Base-by-base conservation (phyloP, 805 yeast genomes). In the Barnettozyma salicaria region DNA sequence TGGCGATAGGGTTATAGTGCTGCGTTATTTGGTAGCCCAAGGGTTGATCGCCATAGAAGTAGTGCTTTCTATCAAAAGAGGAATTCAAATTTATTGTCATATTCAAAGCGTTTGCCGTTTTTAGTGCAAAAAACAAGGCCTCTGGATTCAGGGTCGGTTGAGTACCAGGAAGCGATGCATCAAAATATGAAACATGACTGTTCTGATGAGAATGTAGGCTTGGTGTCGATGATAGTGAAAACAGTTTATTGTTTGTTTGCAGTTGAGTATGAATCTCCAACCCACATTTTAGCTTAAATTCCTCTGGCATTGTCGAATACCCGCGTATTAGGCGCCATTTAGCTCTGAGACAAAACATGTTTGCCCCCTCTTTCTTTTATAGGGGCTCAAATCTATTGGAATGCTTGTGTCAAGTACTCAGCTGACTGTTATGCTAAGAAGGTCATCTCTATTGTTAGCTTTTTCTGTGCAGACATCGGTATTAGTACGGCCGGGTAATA, bases 1-100 rank as follows among this genome's bases (percentile, higher is more conserved):
- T 64, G 2, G 96, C 92, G 32, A 85, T 65, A 1, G 97, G 97
- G 24, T 70, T 69, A 55, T 73, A 86, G 53, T 77, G 84, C 60
- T 92, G 98, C 0, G 98, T 92, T 34, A 92, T 82, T 57, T 92
- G 98, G 60, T 88, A 92, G 1, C 98, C 98, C 36, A 83, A 61
- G 0, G 98, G 98, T 56, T 92, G 97, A 58, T 92, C 98, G 1
- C 89, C 90, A 58, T 92, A 92, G 59, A 92, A 88, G 58, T 92
- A 92, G 57, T 92, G 98, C 59, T 92, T 92, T 47, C 98, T 67
- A 54, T 92, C 98, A 58, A 92, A 92, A 1, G 79, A 65, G 1
- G 90, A 82, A 7, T 53, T 45, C 0, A 59, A 45, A 40, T 73
- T 74, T 12, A 92, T 68, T 0, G 65, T 55, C 41, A 86, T 73